A percentile compares a stretch with the other conserved stretches of the same genome.
Evolutionary conservation across 2,329 filamentous ascomycete genomes (phyloP).

Genomic region (Aspergillus sp.): DNA sequence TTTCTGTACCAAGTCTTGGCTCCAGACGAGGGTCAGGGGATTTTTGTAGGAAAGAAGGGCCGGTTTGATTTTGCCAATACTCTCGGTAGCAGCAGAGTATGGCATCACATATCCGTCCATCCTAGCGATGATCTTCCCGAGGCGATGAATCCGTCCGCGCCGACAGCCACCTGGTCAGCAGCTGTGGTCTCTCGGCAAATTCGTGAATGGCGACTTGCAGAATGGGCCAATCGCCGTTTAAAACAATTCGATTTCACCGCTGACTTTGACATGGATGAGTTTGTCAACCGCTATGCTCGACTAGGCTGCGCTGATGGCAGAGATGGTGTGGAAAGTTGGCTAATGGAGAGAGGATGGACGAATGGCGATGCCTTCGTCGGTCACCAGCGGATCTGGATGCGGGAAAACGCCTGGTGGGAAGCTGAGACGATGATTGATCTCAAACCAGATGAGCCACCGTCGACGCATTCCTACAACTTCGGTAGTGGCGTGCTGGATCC

Average conservation of each 20-base stretch:
- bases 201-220: constrained; percentile 86
- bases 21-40: constrained; percentile 73
- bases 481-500: constrained; percentile 66
- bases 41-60: constrained; percentile 73
- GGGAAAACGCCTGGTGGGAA: constrained; percentile 95
- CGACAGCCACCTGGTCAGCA: constrained; percentile 88
- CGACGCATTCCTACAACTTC: constrained; percentile 49
- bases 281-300: constrained; percentile 74
- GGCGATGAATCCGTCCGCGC: constrained; percentile 66
- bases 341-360: constrained; percentile 94
- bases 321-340: constrained; percentile 92
- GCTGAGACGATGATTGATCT: constrained; percentile 94
- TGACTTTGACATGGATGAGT: constrained; percentile 94
- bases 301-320: constrained; percentile 86
- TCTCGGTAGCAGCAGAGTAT: constrained; percentile 81
- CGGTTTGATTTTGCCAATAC: constrained; percentile 75
- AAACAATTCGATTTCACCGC: constrained; percentile 92
- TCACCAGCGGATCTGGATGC: constrained; percentile 90
- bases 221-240: constrained; percentile 94
- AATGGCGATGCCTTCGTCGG: constrained; percentile 95
- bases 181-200: constrained; percentile 89
- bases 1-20: constrained; percentile 82
- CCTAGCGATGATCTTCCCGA: constrained; percentile 84
- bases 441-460: constrained; percentile 61
- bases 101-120: constrained; percentile 91